Base-by-base conservation (phyloP, 164 flowering plant genomes). In the Umbellularia californica region DNA sequence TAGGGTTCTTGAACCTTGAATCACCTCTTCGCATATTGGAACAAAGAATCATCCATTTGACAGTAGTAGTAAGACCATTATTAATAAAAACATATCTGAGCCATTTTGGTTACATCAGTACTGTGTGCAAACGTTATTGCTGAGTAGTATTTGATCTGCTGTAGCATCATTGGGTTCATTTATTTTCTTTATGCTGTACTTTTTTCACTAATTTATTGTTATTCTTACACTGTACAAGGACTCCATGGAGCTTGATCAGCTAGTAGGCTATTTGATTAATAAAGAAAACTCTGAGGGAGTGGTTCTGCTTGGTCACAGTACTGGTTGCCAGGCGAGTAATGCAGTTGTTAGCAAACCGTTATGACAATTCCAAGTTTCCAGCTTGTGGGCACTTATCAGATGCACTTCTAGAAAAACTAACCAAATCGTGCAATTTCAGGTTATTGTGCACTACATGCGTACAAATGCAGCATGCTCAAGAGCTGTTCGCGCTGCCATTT, bases 221-320 rank as follows among this genome's bases (percentile, higher is more conserved):
- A 27, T 35, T 72, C 51, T 69, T 72, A 52, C 69, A 50, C 41
- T 23, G 24, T 75, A 23, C 78, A 82, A 95, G 99, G 99, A 95
- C 85, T 92, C 95, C 7, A 35, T 73, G 84, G 99, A 95, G 85
- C 83, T 95, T 82, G 98, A 95, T 85, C 98, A 95, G 78, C 83
- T 95, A 70, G 85, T 95, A 72, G 87, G 85, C 75, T 84, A 95
- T 82, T 82, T 95, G 35, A 95, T 95, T 41, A 91, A 95, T 82
- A 95, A 95, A 80, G 98, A 95, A 84, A 85, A 93, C 71, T 95
- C 99, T 66, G 94, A 91, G 76, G 99, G 98, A 73, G 99, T 95
- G 25, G 93, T 91, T 24, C 83, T 95, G 3, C 88, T 95, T 79
- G 99, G 99, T 52, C 98, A 93, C 72, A 93, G 99, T 81, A 93